Percentiles rank a stretch among this genome's conserved stretches.
phyloP scores from a whole-genome alignment of 352 stramenopile species.

The Pythium chondricola region DNA sequence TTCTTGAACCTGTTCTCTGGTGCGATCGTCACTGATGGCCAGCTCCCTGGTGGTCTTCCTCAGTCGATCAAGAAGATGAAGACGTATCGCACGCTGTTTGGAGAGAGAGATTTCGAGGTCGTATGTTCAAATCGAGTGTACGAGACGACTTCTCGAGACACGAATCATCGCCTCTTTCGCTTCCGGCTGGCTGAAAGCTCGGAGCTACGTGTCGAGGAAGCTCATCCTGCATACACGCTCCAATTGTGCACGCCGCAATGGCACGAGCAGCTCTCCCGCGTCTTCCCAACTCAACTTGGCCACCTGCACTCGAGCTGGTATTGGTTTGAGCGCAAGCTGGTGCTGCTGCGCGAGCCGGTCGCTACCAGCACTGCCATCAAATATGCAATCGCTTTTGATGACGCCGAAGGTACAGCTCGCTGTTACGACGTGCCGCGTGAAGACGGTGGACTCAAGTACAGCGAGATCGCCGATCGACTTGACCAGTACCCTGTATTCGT shows the following conservation, averaged over 20 bases:
- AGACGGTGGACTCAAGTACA: slow-evolving; percentile 16
- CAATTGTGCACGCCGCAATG: slow-evolving; percentile 28
- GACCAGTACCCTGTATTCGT: slow-evolving; percentile 24
- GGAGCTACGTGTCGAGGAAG: slow-evolving; percentile 33
- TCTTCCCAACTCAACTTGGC: slow-evolving; percentile 23
- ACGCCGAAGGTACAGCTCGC: not conserved
- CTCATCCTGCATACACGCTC: slow-evolving; percentile 16
- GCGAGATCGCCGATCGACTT: slow-evolving; percentile 9
- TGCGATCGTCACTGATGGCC: slow-evolving; percentile 32
- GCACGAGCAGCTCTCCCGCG: slow-evolving; percentile 13
- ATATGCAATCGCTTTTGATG: slow-evolving; percentile 20
- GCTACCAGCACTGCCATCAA: slow-evolving; percentile 3
- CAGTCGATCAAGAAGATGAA: slow-evolving; percentile 20
- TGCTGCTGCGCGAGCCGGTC: slow-evolving; percentile 26
- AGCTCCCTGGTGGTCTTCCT: slow-evolving; percentile 32
- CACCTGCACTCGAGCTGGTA: slow-evolving; percentile 45
- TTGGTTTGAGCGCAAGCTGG: slow-evolving; percentile 32
- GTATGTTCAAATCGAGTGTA: slow-evolving; percentile 21
- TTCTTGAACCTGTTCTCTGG: slow-evolving; percentile 49
- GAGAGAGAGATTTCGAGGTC: slow-evolving; percentile 45
- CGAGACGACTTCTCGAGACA: slow-evolving; percentile 28
- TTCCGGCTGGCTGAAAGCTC: too few relatives aligned
- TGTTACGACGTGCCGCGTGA: slow-evolving; percentile 31
- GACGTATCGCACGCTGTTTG: slow-evolving; percentile 38
- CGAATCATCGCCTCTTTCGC: too few relatives aligned